Base-by-base conservation (phyloP, 805 yeast species). In the Monosporozyma unispora region DNA sequence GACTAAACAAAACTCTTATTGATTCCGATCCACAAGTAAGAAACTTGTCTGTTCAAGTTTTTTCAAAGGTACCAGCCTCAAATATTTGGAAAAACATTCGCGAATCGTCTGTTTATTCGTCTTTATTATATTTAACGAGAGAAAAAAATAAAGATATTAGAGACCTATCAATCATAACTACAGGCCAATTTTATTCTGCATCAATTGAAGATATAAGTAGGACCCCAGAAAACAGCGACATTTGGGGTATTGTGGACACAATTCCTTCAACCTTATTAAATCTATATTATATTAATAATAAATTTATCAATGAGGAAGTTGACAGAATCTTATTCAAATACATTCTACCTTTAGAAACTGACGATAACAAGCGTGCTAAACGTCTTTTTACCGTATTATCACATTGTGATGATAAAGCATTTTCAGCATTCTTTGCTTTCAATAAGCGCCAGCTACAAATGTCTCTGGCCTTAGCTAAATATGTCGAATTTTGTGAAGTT, bases 21-120 rank as follows among this genome's bases (percentile, higher is more conserved):
- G 96, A 89, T 66, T 70, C 81, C 0, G 88, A 86, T 57, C 91
- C 84, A 50, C 75, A 71, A 37, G 95, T 87, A 2, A 74, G 96
- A 55, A 68, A 78, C 31, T 66, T 74, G 1, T 79, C 93, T 0
- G 79, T 87, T 50, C 62, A 66, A 42, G 71, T 80, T 0, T 61
- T 86, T 14, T 64, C 74, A 7, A 59, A 69, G 27, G 62, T 86
- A 2, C 72, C 80, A 0, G 65, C 77, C 7, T 62, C 68, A 6
- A 57, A 70, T 0, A 72, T 87, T 47, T 66, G 81, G 47, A 63
- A 66, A 14, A 77, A 73, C 44, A 60, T 84, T 10, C 72, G 75
- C 43, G 74, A 69, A 46, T 66, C 68, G 21, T 59, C 75, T 0
- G 70, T 83, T 1, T 71, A 84, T 64, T 64, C 62, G 22, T 78